Evolutionary conservation across 805 yeast genomes (phyloP).

Genomic region (Trichomonascus vanleenenianus): DNA sequence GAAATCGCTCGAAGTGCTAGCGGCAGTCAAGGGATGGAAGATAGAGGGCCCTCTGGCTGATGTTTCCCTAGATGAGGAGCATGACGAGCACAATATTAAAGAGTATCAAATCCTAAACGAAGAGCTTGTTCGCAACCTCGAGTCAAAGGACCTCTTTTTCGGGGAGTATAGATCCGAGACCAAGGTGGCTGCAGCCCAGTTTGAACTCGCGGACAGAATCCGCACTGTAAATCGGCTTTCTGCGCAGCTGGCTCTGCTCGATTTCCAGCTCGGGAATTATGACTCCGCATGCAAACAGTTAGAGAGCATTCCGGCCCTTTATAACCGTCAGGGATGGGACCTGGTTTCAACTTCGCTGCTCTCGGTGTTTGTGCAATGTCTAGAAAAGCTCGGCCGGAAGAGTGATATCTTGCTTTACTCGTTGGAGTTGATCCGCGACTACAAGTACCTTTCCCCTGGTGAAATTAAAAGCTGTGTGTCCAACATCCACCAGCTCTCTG

Average conservation of each 20-base stretch:
- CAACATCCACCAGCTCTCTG: slow-evolving; percentile 18
- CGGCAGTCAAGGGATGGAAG: slow-evolving; percentile 21
- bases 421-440: slow-evolving; percentile 22
- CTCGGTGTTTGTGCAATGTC: slow-evolving; percentile 60
- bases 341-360: slow-evolving; percentile 58
- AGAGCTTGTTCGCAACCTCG: slow-evolving; percentile 23
- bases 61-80: slow-evolving; percentile 12
- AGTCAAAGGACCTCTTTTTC: slow-evolving; percentile 31
- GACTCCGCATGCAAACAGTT: slow-evolving; percentile 55
- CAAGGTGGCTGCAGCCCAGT: slow-evolving; percentile 45
- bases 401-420: slow-evolving; percentile 24
- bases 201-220: slow-evolving; percentile 43
- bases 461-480: slow-evolving; percentile 18
- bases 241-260: slow-evolving; percentile 68
- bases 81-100: slow-evolving; percentile 3
- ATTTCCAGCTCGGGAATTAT: slow-evolving; percentile 50
- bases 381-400: slow-evolving; percentile 27
- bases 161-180: slow-evolving; percentile 46
- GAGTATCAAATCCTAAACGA: slow-evolving; percentile 14
- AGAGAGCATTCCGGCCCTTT: slow-evolving; percentile 60
- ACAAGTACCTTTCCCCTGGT: slow-evolving; percentile 12
- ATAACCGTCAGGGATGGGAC: slow-evolving; percentile 67
- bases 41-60: slow-evolving; percentile 27
- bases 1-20: slow-evolving; percentile 30
- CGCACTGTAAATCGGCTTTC: slow-evolving; percentile 67